Evolutionary conservation across 768 basidiomycete genomes (phyloP).

Genomic region (Lactifluus piperatus): DNA sequence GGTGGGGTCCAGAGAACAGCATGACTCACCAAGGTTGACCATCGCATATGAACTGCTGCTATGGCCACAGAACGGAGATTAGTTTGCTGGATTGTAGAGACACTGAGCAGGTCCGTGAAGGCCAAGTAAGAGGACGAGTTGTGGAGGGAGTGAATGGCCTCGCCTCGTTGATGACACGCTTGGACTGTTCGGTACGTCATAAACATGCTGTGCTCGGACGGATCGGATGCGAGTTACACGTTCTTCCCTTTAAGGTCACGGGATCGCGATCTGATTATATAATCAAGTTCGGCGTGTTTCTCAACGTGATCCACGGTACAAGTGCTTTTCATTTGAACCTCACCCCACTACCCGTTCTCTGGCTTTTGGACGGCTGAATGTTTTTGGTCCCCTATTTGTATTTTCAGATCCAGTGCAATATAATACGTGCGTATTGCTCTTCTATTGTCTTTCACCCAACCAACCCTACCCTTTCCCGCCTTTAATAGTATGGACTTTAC

Average conservation of each 20-base stretch:
- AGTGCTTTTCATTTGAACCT: not conserved
- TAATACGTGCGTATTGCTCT: not conserved
- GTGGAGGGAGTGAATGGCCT: too few relatives aligned
- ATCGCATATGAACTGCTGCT: not conserved
- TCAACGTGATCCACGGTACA: not conserved
- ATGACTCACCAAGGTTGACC: not conserved
- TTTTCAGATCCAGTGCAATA: not conserved
- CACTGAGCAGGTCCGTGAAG: not conserved
- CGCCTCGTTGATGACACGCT: conserved; percentile 8
- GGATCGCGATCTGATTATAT: conserved; percentile 15
- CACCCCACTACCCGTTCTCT: not conserved
- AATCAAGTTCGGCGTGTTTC: conserved; percentile 7
- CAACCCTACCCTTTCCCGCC: not conserved
- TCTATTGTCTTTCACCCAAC: not conserved
- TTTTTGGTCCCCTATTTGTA: conserved; percentile 2
- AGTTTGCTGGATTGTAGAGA: not conserved
- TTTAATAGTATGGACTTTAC: conserved; percentile 29
- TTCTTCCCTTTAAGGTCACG: conserved; percentile 6
- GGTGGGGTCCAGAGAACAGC: not conserved
- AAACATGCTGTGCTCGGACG: conserved; percentile 14
- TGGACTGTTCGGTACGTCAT: not conserved
- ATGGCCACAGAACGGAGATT: not conserved
- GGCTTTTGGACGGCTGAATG: not conserved
- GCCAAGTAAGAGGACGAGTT: too few relatives aligned
- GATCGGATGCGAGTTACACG: conserved; percentile 6